Percentiles rank a stretch among this genome's conserved stretches.
These are phyloP conservation scores for Fraxinus ornus DNA, from an alignment of 305 asterid genomes.

Conservation along the genomic window DNA sequence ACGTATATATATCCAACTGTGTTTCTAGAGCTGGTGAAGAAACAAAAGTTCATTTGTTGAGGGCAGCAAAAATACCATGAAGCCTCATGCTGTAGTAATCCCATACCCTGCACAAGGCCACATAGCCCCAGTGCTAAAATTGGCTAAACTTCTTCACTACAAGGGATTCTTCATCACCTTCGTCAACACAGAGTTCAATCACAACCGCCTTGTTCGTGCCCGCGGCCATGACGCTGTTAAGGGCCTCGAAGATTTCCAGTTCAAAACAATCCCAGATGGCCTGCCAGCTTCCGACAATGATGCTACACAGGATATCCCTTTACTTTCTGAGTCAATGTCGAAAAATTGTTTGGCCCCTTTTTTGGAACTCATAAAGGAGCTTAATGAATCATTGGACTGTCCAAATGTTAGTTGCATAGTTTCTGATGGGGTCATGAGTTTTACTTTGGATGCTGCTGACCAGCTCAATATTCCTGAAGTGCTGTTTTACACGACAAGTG, in stretches of 20 bases:
- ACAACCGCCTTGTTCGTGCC: background rate
- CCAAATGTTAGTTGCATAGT: background rate
- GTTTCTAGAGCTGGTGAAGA: background rate
- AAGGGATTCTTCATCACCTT: background rate
- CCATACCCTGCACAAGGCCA: background rate
- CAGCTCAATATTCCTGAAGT: conserved; percentile 30
- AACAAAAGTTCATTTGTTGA: background rate
- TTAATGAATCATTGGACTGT: background rate
- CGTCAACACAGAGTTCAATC: background rate
- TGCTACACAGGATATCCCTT: background rate
- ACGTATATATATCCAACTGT: conserved; percentile 2
- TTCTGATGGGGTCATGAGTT: conserved; percentile 52
- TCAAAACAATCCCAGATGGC: background rate
- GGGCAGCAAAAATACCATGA: background rate
- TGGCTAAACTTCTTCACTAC: background rate
- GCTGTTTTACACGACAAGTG: conserved; percentile 38
- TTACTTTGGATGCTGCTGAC: conserved; percentile 42
- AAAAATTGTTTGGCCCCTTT: conserved; percentile 25
- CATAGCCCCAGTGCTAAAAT: background rate
- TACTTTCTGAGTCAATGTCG: conserved; percentile 20
- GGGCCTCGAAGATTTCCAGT: background rate
- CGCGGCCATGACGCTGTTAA: conserved; percentile 15
- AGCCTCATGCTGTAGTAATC: background rate
- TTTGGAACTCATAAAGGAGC: background rate
- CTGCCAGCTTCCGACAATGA: background rate